Evolutionary conservation across 2,329 filamentous ascomycete species (phyloP), one percentile per base, ranked within the genome.

Genomic region (Diaporthe citri): DNA sequence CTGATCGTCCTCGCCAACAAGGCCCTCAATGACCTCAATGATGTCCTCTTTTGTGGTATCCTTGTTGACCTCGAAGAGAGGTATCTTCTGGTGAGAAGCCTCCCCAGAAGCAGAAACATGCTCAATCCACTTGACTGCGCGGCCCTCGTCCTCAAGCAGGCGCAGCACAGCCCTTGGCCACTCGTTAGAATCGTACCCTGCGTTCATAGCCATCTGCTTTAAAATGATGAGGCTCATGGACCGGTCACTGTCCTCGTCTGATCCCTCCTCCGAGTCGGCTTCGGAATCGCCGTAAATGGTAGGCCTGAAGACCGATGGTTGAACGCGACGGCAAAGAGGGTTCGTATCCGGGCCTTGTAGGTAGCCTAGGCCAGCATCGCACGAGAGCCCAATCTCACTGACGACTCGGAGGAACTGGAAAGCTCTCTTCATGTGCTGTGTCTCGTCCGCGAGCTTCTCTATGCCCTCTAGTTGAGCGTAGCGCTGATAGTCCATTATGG

Each of bases 291-390:
- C 71, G 39, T 74, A 76, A n/a, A 15, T 36, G 12, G 39, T 46
- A 15, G 76, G 71, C 20, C 43, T 57, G 56, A 77, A 77, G n/a
- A 77, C 74, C 25, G 76, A 28, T 12, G 74, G 74, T 12, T 34
- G 55, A 22, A 36, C 43, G 10, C 41, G 46, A 31, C 59, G 55
- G 55, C n/a, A 69, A 28, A 72, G 36, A 12, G 28, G 70, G 43
- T 77, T 77, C 28, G 69, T 69, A 31, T 93, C 91, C 1, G 92
- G 90, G 0, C 92, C 92, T 62, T 85, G 84, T 15, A 94, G 86
- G 86, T 91, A 94, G 15, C 93, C 93, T 51, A 94, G 85, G 13
- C 93, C 92, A 73, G 88, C 91, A 79, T 93, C 91, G 55, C 93
- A 87, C 25, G 90, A 93, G 4, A 95, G 82, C 0, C 90, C 93